Evolutionary conservation across 768 basidiomycete genomes (phyloP).

Genomic region (Suillus alpinus): DNA sequence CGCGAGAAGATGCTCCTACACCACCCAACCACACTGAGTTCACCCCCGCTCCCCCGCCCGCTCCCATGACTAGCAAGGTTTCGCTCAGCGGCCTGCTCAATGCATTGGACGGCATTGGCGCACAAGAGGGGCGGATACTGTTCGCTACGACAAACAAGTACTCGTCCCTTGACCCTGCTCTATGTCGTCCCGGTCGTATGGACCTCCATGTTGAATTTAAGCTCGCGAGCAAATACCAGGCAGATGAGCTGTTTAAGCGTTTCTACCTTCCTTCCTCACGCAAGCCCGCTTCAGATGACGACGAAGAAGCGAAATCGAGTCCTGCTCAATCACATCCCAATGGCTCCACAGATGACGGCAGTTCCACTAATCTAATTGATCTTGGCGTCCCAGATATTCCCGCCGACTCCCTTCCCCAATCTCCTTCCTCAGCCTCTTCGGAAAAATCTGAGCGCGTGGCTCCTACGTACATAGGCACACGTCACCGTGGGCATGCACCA

Average conservation of each 20-base stretch:
- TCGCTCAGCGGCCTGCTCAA: conserved; percentile 75
- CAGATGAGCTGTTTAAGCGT: conserved; percentile 57
- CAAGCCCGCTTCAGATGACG: not conserved
- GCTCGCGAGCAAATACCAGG: conserved; percentile 69
- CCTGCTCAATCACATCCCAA: not conserved
- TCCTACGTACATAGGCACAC: conserved; percentile 12
- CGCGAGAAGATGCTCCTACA: conserved; percentile 22
- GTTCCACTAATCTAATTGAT: conserved; percentile 18
- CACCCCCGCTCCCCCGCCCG: conserved; percentile 11
- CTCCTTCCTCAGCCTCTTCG: conserved; percentile 3
- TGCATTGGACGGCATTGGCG: conserved; percentile 76
- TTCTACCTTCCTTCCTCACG: conserved; percentile 54
- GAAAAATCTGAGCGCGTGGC: conserved; percentile 15
- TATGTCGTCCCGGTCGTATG: conserved; percentile 77
- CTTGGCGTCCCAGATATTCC: not conserved
- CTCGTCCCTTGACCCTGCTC: conserved; percentile 64
- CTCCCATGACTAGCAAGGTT: conserved; percentile 34
- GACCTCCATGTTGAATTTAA: conserved; percentile 77
- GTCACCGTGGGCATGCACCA: conserved; percentile 37
- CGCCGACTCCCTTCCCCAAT: not conserved
- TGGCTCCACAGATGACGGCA: not conserved
- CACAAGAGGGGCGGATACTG: conserved; percentile 79
- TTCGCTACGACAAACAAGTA: conserved; percentile 82
- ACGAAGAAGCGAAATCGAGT: not conserved
- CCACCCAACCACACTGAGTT: not conserved